A percentile compares a stretch with the other conserved stretches of the same genome.
These are phyloP conservation scores for Musa acuminata DNA, from an alignment of 176 grass and related monocot genomes.

Conservation along the genomic window DNA sequence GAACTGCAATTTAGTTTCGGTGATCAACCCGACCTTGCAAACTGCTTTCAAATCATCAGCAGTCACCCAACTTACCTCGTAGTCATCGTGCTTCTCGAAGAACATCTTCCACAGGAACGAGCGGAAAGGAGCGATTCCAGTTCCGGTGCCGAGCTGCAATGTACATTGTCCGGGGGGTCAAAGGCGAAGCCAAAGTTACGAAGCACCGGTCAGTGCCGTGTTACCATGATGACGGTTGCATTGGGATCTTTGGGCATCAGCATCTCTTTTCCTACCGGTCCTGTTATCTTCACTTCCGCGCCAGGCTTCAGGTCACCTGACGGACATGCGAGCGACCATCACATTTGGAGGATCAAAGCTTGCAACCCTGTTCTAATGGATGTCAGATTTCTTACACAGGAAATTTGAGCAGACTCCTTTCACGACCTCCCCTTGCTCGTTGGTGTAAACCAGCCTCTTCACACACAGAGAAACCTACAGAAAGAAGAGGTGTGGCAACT, in stretches of 20 bases:
- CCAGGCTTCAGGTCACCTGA: slow-evolving; percentile 79
- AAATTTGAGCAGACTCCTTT: slow-evolving; percentile 97
- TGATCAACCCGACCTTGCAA: neutral
- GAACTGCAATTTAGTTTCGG: slow-evolving; percentile 44
- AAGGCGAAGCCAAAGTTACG: neutral
- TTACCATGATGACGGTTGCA: slow-evolving; percentile 78
- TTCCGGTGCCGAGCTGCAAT: slow-evolving; percentile 79
- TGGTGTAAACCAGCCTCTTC: slow-evolving; percentile 94
- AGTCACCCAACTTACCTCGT: slow-evolving; percentile 44
- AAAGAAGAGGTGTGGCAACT: neutral
- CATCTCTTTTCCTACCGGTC: slow-evolving; percentile 96
- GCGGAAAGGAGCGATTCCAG: slow-evolving; percentile 84
- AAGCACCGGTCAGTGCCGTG: neutral
- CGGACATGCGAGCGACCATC: too few relatives aligned
- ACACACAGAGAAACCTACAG: slow-evolving; percentile 79
- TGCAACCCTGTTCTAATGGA: too few relatives aligned
- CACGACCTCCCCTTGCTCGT: slow-evolving; percentile 73
- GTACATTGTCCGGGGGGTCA: neutral
- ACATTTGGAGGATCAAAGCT: too few relatives aligned
- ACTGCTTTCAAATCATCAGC: neutral
- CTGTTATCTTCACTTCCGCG: slow-evolving; percentile 59
- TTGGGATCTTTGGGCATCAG: slow-evolving; percentile 93
- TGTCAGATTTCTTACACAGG: slow-evolving; percentile 39
- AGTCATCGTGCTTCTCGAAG: slow-evolving; percentile 81
- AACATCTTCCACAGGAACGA: slow-evolving; percentile 98